These are phyloP conservation scores for Patellifolia procumbens DNA, from an alignment of 179 eudicot species.

Conservation along the genomic window DNA sequence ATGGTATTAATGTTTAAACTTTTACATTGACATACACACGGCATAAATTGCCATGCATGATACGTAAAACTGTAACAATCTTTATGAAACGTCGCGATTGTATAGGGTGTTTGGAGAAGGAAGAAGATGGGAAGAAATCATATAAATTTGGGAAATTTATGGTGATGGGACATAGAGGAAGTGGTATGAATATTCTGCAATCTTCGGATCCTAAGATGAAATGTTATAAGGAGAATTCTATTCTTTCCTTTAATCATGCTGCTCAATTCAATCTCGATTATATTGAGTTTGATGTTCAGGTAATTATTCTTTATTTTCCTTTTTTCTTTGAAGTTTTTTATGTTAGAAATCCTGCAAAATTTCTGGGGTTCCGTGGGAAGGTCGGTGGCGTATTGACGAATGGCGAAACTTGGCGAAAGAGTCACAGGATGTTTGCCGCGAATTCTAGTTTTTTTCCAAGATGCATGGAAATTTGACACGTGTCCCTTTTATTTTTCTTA, in stretches of 20 bases:
- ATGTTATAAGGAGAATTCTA: constrained; percentile 30
- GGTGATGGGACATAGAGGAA: constrained; percentile 38
- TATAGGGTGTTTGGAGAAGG: not conserved
- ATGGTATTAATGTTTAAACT: too few relatives aligned
- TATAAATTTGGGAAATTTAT: constrained; percentile 15
- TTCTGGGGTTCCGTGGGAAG: too few relatives aligned
- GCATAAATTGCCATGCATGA: too few relatives aligned
- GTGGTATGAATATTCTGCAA: constrained; percentile 33
- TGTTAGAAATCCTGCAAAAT: too few relatives aligned
- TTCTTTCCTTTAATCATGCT: constrained; percentile 33
- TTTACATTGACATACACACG: too few relatives aligned
- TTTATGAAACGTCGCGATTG: too few relatives aligned
- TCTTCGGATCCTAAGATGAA: constrained; percentile 27
- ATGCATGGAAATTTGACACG: constrained; percentile 1
- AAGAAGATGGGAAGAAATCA: not conserved
- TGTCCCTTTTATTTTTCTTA: not conserved
- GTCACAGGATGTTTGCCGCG: constrained; percentile 20
- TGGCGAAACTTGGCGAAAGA: constrained; percentile 7
- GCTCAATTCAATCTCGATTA: constrained; percentile 25
- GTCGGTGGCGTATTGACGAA: too few relatives aligned
- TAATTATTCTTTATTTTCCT: not conserved
- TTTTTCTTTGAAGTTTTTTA: not conserved
- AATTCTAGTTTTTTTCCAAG: constrained; percentile 4
- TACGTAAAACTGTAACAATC: too few relatives aligned
- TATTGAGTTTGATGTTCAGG: constrained; percentile 43